Percentiles rank a stretch among this genome's conserved stretches.
Evolutionary conservation across 2,329 filamentous ascomycete genomes (phyloP).

Genomic region (Ophiostoma ips): DNA sequence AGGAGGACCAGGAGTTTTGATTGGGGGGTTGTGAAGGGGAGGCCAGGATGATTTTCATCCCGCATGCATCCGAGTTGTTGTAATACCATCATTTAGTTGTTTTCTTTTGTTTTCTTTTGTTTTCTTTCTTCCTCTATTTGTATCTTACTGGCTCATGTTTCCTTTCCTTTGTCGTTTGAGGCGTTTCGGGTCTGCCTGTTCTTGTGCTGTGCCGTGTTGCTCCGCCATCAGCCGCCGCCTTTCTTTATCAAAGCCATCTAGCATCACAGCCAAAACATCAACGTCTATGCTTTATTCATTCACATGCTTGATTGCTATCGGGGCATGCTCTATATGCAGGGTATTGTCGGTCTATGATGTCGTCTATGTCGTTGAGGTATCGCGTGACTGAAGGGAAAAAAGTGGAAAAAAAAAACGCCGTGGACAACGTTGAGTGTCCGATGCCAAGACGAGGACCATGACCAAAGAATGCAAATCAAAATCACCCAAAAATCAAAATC

Average conservation of each 20-base stretch:
- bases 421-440: conserved; percentile 9
- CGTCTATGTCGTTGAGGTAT: background rate
- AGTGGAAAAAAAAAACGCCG: conserved; percentile 5
- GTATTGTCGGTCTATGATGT: background rate
- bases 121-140: background rate
- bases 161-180: background rate
- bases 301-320: background rate
- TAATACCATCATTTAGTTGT: background rate
- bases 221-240: too few relatives aligned
- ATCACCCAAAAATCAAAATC: background rate
- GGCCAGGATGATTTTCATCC: too few relatives aligned
- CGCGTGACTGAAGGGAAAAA: background rate
- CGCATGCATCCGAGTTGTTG: too few relatives aligned
- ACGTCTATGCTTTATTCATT: background rate
- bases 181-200: too few relatives aligned
- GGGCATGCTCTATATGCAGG: too few relatives aligned
- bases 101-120: background rate
- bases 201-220: background rate
- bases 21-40: background rate
- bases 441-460: background rate
- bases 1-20: conserved; percentile 90
- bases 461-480: background rate
- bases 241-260: conserved; percentile 6
- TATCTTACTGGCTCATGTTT: background rate
- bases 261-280: background rate